Base-by-base conservation (phyloP, 495 filamentous ascomycete genomes). In the Aspergillus nidulans region DNA sequence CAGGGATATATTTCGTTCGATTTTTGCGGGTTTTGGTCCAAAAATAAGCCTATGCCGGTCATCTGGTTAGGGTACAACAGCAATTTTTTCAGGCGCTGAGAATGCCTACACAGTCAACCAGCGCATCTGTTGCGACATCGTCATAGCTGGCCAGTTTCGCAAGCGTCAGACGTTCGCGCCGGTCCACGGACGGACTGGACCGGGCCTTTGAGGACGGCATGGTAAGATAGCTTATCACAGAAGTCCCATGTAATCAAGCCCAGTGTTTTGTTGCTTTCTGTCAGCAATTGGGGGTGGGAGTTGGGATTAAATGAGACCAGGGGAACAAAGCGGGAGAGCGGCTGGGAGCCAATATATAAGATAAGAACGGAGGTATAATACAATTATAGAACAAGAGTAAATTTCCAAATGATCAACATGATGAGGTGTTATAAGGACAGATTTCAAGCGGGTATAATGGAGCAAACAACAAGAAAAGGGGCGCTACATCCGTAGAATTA, bases 11-110 rank as follows among this genome's bases (percentile, higher is more conserved):
- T 53, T 88, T 89, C 38, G 82, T 85, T 39, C 89, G 87, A 61
- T 97, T 96, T 69, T 99, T 99, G 43, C 91, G 91, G 40, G 96
- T 96, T 8, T 81, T 88, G 12, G 92, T 91, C 94, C 95, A 97
- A 72, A 89, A 97, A 66, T 89, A 95, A 13, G 87, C 85, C 95
- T 98, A 64, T 49, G 32, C 15, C 44, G 52, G 52, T 32, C 12
- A 15, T 38, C 18, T 25, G 18, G 62, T 73, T 55, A 72, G 63
- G 52, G 45, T 26, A 8, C 13, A 57, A 38, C 15, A 10, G 18
- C 30, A 25, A 12, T n/a, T 16, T 12, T 55, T n/a, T 48, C 19
- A 44, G 18, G 23, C 18, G 16, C 58, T 18, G 48, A 18, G 21
- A 58, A 39, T 23, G 78, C 89, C 67, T 79, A 97, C 94, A 70